Conservation (phyloP, 768 basidiomycete species). For the Pholiota microspora region DNA sequence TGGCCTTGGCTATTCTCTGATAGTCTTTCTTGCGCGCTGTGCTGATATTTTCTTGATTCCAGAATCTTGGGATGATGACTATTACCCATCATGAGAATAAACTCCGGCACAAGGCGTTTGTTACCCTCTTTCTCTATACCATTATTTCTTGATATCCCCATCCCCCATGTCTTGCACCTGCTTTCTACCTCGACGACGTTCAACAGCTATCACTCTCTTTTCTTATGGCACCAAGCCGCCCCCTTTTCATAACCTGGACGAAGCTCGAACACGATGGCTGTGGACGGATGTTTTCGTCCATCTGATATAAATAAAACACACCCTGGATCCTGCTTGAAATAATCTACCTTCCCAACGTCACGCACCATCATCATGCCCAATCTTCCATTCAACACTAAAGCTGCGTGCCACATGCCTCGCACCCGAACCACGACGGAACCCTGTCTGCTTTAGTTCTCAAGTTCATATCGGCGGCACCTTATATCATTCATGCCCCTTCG, state of each 20-base stretch:
- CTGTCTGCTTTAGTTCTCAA: not conserved
- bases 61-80: slow-evolving; percentile 35
- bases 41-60: not conserved
- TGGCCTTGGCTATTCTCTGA: not conserved
- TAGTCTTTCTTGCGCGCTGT: not conserved
- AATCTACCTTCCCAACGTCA: not conserved
- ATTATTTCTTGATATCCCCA: not conserved
- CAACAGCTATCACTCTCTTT: not conserved
- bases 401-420: not conserved
- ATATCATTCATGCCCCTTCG: not conserved
- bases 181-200: not conserved
- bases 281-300: not conserved
- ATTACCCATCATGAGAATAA: slow-evolving; percentile 20
- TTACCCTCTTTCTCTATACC: not conserved
- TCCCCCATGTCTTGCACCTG: not conserved
- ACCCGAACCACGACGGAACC: not conserved
- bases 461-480: not conserved
- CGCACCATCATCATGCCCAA: not conserved
- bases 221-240: not conserved
- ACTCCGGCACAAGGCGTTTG: not conserved
- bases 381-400: not conserved
- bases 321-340: not conserved
- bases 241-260: not conserved
- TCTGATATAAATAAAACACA: not conserved
- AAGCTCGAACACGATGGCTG: not conserved